Base-by-base conservation (phyloP, 371 early-diverging fungal genomes). In the Zychaea mexicana region DNA sequence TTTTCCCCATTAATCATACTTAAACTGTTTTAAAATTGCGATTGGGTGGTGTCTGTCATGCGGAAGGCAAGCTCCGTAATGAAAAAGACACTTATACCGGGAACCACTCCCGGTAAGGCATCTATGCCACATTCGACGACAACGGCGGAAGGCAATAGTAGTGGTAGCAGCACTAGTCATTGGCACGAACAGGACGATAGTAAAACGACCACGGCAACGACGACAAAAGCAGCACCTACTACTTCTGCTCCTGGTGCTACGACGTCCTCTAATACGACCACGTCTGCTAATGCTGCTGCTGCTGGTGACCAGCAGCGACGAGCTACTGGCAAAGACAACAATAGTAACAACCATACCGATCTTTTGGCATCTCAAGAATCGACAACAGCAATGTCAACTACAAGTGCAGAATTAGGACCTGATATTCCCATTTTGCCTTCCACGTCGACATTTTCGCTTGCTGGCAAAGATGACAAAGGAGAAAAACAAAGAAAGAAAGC, bases 401-500 rank as follows among this genome's bases (percentile, higher is more conserved):
- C 22, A 22, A 49, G 22, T 49, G 55, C n/a, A 24, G 60, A 58
- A 32, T n/a, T 59, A 21, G 59, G 62, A 7, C 27, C 53, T 12
- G 79, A 79, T 54, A 56, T 72, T 38, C 69, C 70, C 54, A 73
- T 76, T 47, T 55, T 73, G 2, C 77, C 80, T 59, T 77, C 80
- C 8, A 69, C 77, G n/a, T 79, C 77, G 17, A 75, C 72, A 2
- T 77, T 71, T 42, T 69, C 73, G n/a, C 65, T 73, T 39, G 31
- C 71, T 57, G 69, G 68, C 8, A 82, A 74, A 65, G 80, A 82
- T 49, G 83, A 82, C 60, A 71, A 71, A 49, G 65, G 77, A 36
- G 87, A 88, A 59, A 85, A 88, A 61, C 75, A 85, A 17, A 78
- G 78, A 33, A 92, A 90, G 72, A 90, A 91, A 57, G 86, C 88